Evolutionary conservation across 2,329 filamentous ascomycete genomes (phyloP), one percentile per base, ranked within the genome.

Genomic region (Trichophyton benhamiae): DNA sequence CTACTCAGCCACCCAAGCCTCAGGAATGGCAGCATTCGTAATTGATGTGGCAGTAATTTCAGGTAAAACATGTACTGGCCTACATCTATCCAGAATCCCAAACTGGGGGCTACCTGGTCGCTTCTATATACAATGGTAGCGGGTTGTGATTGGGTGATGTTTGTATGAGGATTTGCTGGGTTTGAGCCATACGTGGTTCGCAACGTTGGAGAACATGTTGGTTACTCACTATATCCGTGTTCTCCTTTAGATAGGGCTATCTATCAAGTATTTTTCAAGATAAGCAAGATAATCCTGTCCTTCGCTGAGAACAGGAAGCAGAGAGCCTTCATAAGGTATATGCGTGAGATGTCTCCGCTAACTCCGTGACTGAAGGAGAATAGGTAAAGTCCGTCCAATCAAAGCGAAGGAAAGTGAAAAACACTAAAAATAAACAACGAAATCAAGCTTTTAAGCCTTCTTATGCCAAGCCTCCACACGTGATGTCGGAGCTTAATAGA

Each of bases 11-110:
- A 73, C 72, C 61, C 75, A 76, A 69, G 78, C 82, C 63, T 77
- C 80, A 3, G 82, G 82, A 59, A 72, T 83, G 58, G 78, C 81
- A 63, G 79, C 81, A 5, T 81, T 80, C 66, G 72, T 81, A 46
- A 79, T 69, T 57, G 67, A 74, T 59, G 77, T 84, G 60, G 68
- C 72, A 57, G 71, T 85, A 63, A 76, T 72, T 7, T 72, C 73
- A 53, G 72, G 70, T 42, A 74, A 68, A 9, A 77, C 83, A 60
- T 74, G 73, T 25, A 25, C 22, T 25, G 2, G 3, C 22, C 3
- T 25, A 25, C 62, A 41, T 67, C 66, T 48, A 66, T 72, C 59
- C 63, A 59, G 3, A 63, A 66, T 61, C 61, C 65, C 2, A 36
- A 36, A 17, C 20, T 63, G 7, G 66, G 64, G 38, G 72, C 68